Percentiles rank a stretch among this genome's conserved stretches.
Conservation (phyloP, 2,329 filamentous ascomycete genomes). For the Boeremia lycopersici region DNA sequence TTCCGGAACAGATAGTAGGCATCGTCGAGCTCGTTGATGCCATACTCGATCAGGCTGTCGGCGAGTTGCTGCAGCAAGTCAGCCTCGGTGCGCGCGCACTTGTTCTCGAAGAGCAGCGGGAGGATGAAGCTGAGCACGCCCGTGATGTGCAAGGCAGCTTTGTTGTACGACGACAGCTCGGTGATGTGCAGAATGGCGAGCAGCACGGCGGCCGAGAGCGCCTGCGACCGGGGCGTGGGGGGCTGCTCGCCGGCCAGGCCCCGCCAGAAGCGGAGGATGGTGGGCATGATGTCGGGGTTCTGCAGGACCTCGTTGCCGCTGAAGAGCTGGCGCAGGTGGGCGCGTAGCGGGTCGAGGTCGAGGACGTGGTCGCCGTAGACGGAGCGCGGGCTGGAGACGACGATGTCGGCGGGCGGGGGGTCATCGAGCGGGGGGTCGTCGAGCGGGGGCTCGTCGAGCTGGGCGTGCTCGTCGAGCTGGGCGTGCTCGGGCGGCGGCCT, state of each 20-base stretch:
- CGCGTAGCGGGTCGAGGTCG: conserved; percentile 36
- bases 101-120: conserved; percentile 44
- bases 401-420: conserved; percentile 25
- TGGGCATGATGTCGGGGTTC: conserved; percentile 49
- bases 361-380: conserved; percentile 34
- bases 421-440: background rate
- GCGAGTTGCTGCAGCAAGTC: conserved; percentile 68
- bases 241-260: conserved; percentile 41
- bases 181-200: conserved; percentile 45
- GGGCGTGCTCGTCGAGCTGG: too few relatives aligned
- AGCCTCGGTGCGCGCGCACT: conserved; percentile 37
- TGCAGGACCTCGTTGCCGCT: conserved; percentile 50
- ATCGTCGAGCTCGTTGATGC: conserved; percentile 81
- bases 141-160: conserved; percentile 46
- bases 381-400: conserved; percentile 36
- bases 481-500: too few relatives aligned
- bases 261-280: conserved; percentile 48
- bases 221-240: conserved; percentile 41
- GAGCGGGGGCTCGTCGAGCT: too few relatives aligned
- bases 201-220: conserved; percentile 45
- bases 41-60: conserved; percentile 71
- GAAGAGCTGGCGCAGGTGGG: conserved; percentile 43
- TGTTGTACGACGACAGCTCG: conserved; percentile 46
- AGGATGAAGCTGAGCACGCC: conserved; percentile 44
- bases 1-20: conserved; percentile 75